Conservation (phyloP, 176 grass and related monocot species). For the Aegilops longissima region DNA sequence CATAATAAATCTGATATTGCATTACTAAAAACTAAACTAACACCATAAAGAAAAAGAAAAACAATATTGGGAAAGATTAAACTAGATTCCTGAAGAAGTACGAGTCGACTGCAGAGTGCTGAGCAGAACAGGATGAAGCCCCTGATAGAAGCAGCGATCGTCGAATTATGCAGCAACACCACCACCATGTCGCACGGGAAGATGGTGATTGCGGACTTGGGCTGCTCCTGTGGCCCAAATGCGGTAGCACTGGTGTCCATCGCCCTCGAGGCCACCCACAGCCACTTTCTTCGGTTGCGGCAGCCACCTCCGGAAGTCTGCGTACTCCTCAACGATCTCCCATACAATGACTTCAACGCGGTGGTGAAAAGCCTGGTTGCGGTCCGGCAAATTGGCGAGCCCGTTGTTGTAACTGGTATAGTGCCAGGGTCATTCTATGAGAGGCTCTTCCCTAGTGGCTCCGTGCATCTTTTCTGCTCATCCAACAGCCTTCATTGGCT, state of each 20-base stretch:
- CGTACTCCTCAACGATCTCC: not conserved
- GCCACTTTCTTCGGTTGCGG: not conserved
- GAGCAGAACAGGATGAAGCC: constrained; percentile 8
- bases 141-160: not conserved
- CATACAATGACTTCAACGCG: not conserved
- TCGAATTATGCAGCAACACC: not conserved
- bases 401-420: not conserved
- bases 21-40: not conserved
- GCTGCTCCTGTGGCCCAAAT: not conserved
- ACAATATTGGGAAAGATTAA: not conserved
- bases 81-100: not conserved
- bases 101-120: not conserved
- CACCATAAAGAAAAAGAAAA: not conserved
- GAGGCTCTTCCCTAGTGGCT: not conserved
- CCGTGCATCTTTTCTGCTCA: not conserved
- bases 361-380: not conserved
- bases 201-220: not conserved
- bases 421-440: not conserved
- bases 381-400: not conserved
- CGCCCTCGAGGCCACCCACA: not conserved
- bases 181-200: not conserved
- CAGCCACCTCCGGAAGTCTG: not conserved
- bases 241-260: not conserved
- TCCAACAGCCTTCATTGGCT: not conserved
- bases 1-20: too few relatives aligned